Evolutionary conservation across 2,329 filamentous ascomycete species (phyloP).

Genomic region (Chaetothyriales sp.): DNA sequence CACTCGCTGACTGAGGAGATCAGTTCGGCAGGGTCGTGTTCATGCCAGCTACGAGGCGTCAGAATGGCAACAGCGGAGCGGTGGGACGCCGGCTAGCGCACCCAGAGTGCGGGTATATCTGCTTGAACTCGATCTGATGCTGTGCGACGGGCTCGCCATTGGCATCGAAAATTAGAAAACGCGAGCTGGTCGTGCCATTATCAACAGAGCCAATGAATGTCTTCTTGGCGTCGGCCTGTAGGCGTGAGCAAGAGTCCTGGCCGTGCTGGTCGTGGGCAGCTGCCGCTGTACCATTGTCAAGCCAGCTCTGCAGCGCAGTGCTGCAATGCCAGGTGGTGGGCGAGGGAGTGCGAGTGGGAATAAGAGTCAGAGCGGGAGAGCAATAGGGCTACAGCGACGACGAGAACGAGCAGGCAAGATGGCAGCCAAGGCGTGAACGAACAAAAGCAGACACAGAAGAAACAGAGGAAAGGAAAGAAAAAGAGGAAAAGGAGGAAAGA

Average conservation of each 20-base stretch:
- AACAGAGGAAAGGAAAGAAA: not conserved
- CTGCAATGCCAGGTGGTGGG: not conserved
- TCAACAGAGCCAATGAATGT: constrained; percentile 65
- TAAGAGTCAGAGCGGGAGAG: not conserved
- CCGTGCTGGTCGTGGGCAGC: not conserved
- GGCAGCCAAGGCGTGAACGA: not conserved
- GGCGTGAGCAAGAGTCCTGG: not conserved
- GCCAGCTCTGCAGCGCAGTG: not conserved
- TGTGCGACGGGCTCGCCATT: constrained; percentile 57
- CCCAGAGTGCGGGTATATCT: constrained; percentile 66
- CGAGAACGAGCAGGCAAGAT: not conserved
- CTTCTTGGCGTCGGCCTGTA: constrained; percentile 6
- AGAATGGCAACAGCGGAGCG: not conserved
- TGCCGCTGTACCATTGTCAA: not conserved
- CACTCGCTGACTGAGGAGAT: constrained; percentile 55
- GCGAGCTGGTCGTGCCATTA: constrained; percentile 68
- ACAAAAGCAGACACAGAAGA: not conserved
- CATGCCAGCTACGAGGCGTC: constrained; percentile 51
- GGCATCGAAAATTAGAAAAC: constrained; percentile 70
- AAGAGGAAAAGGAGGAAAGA: not conserved
- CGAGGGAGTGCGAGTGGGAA: not conserved
- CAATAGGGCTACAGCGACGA: not conserved
- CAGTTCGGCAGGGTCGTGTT: constrained; percentile 61
- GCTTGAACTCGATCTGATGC: constrained; percentile 69
- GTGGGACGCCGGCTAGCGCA: constrained; percentile 29